Evolutionary conservation across 495 filamentous ascomycete genomes (phyloP).

Genomic region (Penicillium taxi): DNA sequence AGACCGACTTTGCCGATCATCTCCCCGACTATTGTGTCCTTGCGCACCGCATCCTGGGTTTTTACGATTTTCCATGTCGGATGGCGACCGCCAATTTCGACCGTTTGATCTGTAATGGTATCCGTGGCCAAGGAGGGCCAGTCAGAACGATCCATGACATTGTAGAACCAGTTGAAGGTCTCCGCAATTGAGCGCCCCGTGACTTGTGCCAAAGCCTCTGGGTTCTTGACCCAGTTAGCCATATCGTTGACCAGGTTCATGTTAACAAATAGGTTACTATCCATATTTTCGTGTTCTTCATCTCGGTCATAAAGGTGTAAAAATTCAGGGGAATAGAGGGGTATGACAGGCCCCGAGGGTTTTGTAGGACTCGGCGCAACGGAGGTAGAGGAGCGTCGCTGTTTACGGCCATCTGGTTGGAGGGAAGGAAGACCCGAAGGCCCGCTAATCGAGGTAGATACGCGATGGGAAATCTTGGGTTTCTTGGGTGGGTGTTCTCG

Average conservation of each 20-base stretch:
- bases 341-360: constrained; percentile 36
- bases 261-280: constrained; percentile 54
- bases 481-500: constrained; percentile 64
- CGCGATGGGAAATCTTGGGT: constrained; percentile 64
- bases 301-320: constrained; percentile 60
- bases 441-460: constrained; percentile 62
- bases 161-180: constrained; percentile 45
- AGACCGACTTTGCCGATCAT: constrained; percentile 79
- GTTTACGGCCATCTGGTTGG: constrained; percentile 43
- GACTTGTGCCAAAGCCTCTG: constrained; percentile 37
- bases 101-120: constrained; percentile 33
- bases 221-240: constrained; percentile 64
- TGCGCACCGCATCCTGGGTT: constrained; percentile 51
- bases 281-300: constrained; percentile 40
- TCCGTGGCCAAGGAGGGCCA: constrained; percentile 43
- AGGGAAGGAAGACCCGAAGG: constrained; percentile 32
- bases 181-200: constrained; percentile 32
- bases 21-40: constrained; percentile 70
- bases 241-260: constrained; percentile 60
- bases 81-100: constrained; percentile 39
- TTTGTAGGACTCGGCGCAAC: constrained; percentile 47
- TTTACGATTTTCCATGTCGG: constrained; percentile 65
- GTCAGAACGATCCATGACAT: constrained; percentile 46
- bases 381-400: constrained; percentile 40
- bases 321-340: constrained; percentile 62